Evolutionary conservation across 208 protist genomes (phyloP).

Genomic region (Acanthamoeba triangularis): DNA sequence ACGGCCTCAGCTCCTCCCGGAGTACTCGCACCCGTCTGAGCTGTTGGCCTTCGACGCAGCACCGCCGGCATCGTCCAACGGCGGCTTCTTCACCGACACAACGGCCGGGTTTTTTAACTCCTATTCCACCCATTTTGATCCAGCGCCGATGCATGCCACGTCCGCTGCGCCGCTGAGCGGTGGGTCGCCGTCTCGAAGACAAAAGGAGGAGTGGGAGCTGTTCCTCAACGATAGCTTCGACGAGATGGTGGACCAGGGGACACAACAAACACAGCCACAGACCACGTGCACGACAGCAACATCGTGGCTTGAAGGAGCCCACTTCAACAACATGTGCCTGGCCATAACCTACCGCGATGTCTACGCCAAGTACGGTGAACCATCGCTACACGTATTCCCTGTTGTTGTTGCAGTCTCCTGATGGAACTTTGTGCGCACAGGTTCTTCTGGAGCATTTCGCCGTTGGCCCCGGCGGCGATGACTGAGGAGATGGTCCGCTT

Average conservation of each 20-base stretch:
- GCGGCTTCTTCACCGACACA: too few species aligned
- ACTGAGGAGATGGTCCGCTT: slow-evolving; percentile 15
- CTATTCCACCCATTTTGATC: too few species aligned
- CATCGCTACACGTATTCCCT: neutral
- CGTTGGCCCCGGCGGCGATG: neutral
- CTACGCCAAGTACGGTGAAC: neutral
- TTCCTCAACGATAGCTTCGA: neutral
- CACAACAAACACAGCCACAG: neutral
- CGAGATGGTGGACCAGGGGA: neutral
- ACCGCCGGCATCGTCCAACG: too few species aligned
- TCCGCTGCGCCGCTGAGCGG: neutral
- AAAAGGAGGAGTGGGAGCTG: neutral
- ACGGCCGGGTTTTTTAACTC: too few species aligned
- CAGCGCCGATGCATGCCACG: too few species aligned
- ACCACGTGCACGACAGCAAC: too few species aligned
- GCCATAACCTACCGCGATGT: slow-evolving; percentile 1
- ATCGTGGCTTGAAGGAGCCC: neutral
- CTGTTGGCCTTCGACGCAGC: too few species aligned
- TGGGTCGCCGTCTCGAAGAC: neutral
- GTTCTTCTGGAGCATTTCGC: slow-evolving; percentile 15
- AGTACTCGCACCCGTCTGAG: too few species aligned
- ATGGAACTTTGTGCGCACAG: neutral
- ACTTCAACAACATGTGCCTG: slow-evolving; percentile 21
- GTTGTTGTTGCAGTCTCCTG: neutral
- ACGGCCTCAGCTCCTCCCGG: too few species aligned